Percentiles rank a stretch among this genome's conserved stretches.
These are phyloP conservation scores for Galium porrigens DNA, from an alignment of 305 asterid genomes.

Conservation along the genomic window DNA sequence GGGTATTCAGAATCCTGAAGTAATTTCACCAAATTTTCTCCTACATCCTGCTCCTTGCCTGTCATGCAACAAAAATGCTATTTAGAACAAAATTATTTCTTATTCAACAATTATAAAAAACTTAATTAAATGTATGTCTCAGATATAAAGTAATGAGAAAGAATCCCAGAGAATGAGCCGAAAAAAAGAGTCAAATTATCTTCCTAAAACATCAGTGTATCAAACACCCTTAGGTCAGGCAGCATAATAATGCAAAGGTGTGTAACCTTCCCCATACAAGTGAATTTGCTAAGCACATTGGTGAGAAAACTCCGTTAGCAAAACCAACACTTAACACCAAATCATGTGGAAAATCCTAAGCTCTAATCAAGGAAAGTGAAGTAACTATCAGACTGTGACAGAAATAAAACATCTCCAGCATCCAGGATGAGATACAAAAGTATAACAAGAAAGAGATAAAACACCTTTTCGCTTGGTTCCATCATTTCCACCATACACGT, in stretches of 20 bases:
- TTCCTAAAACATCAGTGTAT: not conserved
- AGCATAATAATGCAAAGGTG: not conserved
- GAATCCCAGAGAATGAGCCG: not conserved
- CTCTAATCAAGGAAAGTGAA: not conserved
- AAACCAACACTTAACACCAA: not conserved
- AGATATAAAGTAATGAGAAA: not conserved
- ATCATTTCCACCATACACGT: slow-evolving; percentile 35
- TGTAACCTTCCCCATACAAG: not conserved
- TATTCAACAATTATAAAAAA: not conserved
- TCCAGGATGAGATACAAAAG: not conserved
- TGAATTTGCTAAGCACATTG: not conserved
- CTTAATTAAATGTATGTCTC: not conserved
- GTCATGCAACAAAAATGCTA: slow-evolving; percentile 8
- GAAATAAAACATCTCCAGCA: not conserved
- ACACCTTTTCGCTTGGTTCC: slow-evolving; percentile 40
- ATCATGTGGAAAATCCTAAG: not conserved
- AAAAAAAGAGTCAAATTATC: too few relatives aligned
- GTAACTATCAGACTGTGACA: not conserved
- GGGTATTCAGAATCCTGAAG: slow-evolving; percentile 68
- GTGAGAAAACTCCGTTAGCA: not conserved
- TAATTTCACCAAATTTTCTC: slow-evolving; percentile 73
- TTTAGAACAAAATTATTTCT: too few relatives aligned
- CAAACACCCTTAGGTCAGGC: not conserved
- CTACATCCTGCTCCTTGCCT: slow-evolving; percentile 75
- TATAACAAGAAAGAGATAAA: not conserved